Evolutionary conservation across 768 basidiomycete genomes (phyloP), one percentile per base, ranked within the genome.

Genomic region (Russula brevipes): DNA sequence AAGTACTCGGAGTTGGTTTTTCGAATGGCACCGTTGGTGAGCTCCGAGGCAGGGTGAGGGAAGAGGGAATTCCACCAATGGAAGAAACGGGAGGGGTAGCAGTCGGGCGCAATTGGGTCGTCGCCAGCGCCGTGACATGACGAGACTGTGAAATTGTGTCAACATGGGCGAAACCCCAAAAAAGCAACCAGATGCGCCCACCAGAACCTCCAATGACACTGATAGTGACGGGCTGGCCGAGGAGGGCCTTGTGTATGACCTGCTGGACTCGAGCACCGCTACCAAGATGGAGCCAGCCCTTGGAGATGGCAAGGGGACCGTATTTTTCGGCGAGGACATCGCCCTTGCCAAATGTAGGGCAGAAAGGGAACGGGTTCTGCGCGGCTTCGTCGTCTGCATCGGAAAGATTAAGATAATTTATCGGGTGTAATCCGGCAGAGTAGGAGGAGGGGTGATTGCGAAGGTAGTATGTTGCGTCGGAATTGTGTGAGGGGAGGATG

Each of bases 51-150:
- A 0, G 96, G 96, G 74, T 99, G 93, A 0, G 96, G 97, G 76
- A 99, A 99, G n/a, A 98, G 84, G 58, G 80, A 82, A 76, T 95
- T 93, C 91, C 96, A 97, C 96, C 97, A 99, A 55, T 87, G 79
- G 79, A 98, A 98, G 78, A 98, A 91, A 57, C 85, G 85, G n/a
- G 90, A 86, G 1, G 97, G 96, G 75, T 98, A 99, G 73, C 96
- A 95, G 66, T 76, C 76, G 0, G 89, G 80, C 0, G 91, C 84
- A 60, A 97, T 79, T 4, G 92, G 93, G 72, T 95, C 91, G 71
- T 95, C 88, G 1, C 94, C 95, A 9, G 94, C 88, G 24, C 95
- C 94, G 71, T 95, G 90, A 72, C 94, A 98, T 1, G 94, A 85
- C 59, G 94, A 94, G 19, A 97, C 94, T 94, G 72, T 1, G 24